Base-by-base conservation (phyloP, 306 rosid genomes). In the Prunus dulcis region DNA sequence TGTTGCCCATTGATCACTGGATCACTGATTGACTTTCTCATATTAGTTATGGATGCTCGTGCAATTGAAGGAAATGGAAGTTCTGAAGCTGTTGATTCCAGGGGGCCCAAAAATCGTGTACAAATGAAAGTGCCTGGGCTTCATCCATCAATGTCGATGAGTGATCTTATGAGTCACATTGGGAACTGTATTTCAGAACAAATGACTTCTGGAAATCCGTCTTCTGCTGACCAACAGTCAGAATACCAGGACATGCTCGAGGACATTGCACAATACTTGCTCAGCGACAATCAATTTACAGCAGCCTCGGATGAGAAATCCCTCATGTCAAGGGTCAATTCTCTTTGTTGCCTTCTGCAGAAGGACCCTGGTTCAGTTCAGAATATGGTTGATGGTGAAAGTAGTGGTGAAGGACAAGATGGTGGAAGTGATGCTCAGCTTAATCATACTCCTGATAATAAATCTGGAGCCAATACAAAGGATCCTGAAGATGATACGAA, bases 241-340 rank as follows among this genome's bases (percentile, higher is more conserved):
- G 88, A 82, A 64, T 84, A 63, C 83, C 80, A 82, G 49, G 94
- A 85, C 64, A 85, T 93, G 46, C 87, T 93, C 6, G 93, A 90
- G 72, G 94, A 86, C 77, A 80, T 93, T 82, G 83, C 94, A 9
- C 93, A 90, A 62, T 83, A 86, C 84, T 83, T 93, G 66, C 91
- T 93, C 52, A 90, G 49, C 34, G 97, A 93, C 87, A 89, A 83
- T 51, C 96, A 90, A 79, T 84, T 74, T 41, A 60, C 88, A 45
- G 77, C 89, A 1, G 76, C 86, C 60, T 87, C 96, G 14, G 97
- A 93, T 72, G 97, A 93, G 82, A 87, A 89, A 68, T 93, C 92
- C 72, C 88, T 93, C 52, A 93, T 93, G 96, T 74, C 96, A 76
- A 87, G 97, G 85, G 97, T 93, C 83, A 85, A 93, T 81, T 93